Conservation (phyloP, 192 early-diverging fungal species). For the Coemansia sp. region DNA sequence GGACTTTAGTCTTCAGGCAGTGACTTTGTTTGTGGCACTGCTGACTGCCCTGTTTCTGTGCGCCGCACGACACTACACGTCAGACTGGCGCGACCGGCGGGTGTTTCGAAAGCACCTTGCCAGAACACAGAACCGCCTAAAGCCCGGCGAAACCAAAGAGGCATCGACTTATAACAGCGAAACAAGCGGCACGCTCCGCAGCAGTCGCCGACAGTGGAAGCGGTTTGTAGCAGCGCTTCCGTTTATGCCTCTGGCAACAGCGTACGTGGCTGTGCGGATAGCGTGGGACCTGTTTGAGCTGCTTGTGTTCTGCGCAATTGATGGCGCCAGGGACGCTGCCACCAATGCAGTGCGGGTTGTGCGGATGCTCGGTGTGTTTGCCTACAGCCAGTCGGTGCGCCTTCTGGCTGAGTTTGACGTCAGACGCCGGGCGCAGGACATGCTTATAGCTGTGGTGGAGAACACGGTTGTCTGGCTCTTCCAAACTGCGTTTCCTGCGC, state of each 20-base stretch:
- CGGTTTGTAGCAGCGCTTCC: slow-evolving; percentile 43
- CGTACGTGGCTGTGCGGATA: slow-evolving; percentile 30
- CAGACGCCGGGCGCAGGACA: slow-evolving; percentile 10
- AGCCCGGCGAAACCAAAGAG: background rate
- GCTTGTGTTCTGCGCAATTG: slow-evolving; percentile 43
- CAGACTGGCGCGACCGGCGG: slow-evolving; percentile 45
- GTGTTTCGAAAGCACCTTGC: slow-evolving; percentile 34
- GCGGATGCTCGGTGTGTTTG: background rate
- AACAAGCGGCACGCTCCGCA: background rate
- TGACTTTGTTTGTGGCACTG: slow-evolving; percentile 25
- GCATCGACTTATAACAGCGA: background rate
- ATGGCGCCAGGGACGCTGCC: slow-evolving; percentile 6
- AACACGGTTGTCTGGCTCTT: slow-evolving; percentile 37
- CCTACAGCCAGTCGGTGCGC: background rate
- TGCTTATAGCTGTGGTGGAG: slow-evolving; percentile 24
- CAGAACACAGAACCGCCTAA: slow-evolving; percentile 22
- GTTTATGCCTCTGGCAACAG: slow-evolving; percentile 44
- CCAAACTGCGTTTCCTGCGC: slow-evolving; percentile 19
- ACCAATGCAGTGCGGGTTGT: background rate
- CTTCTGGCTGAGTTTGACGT: slow-evolving; percentile 14
- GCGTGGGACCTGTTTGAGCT: slow-evolving; percentile 49
- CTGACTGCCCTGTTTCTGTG: slow-evolving; percentile 17
- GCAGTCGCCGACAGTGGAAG: slow-evolving; percentile 22
- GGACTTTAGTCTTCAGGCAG: slow-evolving; percentile 34
- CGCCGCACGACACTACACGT: slow-evolving; percentile 34